Base-by-base conservation (phyloP, 225 moss, liverwort and hornwort genomes). In the Sphagnum tenellum region DNA sequence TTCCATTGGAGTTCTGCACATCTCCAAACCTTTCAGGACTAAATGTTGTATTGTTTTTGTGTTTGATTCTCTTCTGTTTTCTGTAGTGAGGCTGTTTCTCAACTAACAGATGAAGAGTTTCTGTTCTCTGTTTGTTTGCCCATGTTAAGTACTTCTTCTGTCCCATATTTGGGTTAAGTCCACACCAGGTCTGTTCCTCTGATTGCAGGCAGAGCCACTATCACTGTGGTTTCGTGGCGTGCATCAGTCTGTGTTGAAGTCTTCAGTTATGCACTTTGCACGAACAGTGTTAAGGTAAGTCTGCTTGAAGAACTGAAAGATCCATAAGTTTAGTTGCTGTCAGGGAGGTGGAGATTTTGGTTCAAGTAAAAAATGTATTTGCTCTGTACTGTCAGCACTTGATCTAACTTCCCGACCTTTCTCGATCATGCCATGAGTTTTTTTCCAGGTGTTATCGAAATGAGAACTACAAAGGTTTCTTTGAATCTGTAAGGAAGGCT, bases 211-310 rank as follows among this genome's bases (percentile, higher is more conserved):
- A 45, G 95, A 89, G 70, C 83, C 92, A 10, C 68, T 96, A 67
- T 78, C 92, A 4, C 74, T 96, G 49, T 96, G 95, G 95, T 86
- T 96, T 64, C 86, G 89, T 6, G 89, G 72, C 45, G 88, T 96
- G 47, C 79, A 72, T 10, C 44, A 83, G 47, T 64, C 73, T 44
- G 82, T 96, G 68, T 74, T 89, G 57, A 72, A 79, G 50, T 75
- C 80, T 46, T 72, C 88, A 47, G 79, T 86, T 29, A 86, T 96
- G 63, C 57, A 74, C 48, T 85, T 86, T 67, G 86, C 89, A 45
- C 86, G 95, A 62, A 85, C 75, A 64, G 88, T 82, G 69, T 62
- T 96, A 46, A 92, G 88, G 92, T 92, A 49, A 63, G 54, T 67
- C 3, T 14, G 61, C 45, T 29, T 29, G 29, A 1, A 29, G 29